phyloP scores from a whole-genome alignment of 768 basidiomycete species.

The Dentipellis sp. region DNA sequence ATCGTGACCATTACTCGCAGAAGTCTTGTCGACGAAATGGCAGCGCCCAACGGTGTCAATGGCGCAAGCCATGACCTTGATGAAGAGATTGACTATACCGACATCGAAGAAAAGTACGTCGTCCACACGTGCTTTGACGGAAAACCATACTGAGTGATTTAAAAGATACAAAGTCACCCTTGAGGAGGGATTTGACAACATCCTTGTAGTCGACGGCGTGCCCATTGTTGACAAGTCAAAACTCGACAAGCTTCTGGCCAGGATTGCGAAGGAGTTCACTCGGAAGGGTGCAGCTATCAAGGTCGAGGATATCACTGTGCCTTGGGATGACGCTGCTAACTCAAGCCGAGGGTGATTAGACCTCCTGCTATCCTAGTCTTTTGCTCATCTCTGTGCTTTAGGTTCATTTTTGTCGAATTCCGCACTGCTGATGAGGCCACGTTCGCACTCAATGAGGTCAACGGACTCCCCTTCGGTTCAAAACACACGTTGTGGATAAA shows the following conservation, averaged over 20 bases:
- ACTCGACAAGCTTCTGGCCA: constrained; percentile 70
- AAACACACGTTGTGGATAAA: constrained; percentile 81
- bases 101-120: constrained; percentile 15
- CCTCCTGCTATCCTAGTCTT: background rate
- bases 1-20: no score
- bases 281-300: constrained; percentile 74
- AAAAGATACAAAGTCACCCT: constrained; percentile 79
- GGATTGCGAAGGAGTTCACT: constrained; percentile 76
- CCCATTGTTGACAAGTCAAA: constrained; percentile 85
- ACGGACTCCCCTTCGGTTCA: constrained; percentile 79
- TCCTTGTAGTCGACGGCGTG: constrained; percentile 87
- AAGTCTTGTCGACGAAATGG: constrained; percentile 2
- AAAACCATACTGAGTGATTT: background rate
- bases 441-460: constrained; percentile 54
- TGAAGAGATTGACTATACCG: constrained; percentile 12
- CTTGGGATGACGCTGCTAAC: constrained; percentile 74
- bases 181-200: constrained; percentile 84
- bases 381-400: constrained; percentile 21
- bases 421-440: constrained; percentile 61
- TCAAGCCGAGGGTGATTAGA: constrained; percentile 84
- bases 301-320: constrained; percentile 72
- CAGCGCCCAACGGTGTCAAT: constrained; percentile 1
- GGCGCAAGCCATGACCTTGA: background rate
- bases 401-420: constrained; percentile 80
- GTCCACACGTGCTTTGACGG: no score